phyloP scores from a whole-genome alignment of 176 grass and related monocot genomes.

The Ananas comosus region DNA sequence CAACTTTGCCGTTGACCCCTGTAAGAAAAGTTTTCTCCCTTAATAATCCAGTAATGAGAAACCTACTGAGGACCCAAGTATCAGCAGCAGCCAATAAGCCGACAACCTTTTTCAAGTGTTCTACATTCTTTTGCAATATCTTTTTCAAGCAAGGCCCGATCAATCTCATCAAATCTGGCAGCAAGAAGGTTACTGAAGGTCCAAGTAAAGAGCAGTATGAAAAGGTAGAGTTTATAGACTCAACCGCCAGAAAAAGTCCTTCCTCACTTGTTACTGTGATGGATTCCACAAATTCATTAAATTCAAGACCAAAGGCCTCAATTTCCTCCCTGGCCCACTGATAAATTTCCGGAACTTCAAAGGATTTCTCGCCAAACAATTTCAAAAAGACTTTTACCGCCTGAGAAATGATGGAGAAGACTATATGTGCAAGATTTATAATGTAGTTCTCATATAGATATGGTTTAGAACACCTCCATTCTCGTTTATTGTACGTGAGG shows the following conservation, averaged over 20 bases:
- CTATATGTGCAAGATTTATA: conserved; percentile 27
- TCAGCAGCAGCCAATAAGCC: conserved; percentile 24
- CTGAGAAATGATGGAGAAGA: conserved; percentile 30
- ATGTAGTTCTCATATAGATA: conserved; percentile 9
- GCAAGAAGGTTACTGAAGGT: neutral
- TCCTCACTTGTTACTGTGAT: neutral
- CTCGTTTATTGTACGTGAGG: neutral
- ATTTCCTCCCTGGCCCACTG: conserved; percentile 47
- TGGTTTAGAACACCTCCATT: conserved; percentile 8
- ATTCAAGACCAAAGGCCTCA: conserved; percentile 19
- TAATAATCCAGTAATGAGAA: conserved; percentile 23
- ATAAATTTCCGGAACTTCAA: conserved; percentile 3
- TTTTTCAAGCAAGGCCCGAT: conserved; percentile 24
- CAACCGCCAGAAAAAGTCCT: conserved; percentile 19
- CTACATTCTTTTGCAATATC: conserved; percentile 18
- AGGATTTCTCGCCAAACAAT: conserved; percentile 18
- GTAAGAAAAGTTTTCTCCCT: neutral
- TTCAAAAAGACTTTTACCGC: conserved; percentile 23
- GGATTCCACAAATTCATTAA: conserved; percentile 26
- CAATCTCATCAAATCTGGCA: conserved; percentile 18
- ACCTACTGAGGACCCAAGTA: conserved; percentile 25
- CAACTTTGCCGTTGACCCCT: neutral
- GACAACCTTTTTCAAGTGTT: conserved; percentile 26
- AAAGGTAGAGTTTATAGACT: conserved; percentile 21
- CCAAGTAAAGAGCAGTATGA: conserved; percentile 23